phyloP scores from a whole-genome alignment of 139 green algal species.

The Chlamydomonas incerta region DNA sequence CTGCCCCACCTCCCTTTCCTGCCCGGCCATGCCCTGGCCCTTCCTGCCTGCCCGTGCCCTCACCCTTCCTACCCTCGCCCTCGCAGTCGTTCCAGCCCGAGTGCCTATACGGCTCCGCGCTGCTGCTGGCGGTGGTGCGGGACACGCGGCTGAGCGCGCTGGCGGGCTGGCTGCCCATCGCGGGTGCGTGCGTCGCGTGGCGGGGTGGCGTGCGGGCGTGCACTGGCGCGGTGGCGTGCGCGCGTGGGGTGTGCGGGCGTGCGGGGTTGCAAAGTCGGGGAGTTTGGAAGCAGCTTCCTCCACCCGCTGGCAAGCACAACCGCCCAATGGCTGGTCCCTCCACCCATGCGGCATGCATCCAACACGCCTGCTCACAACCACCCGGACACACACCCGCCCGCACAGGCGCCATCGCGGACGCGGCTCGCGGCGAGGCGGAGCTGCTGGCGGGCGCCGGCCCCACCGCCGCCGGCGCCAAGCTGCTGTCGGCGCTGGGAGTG shows the following conservation, averaged over 20 bases:
- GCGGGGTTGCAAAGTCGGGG: too few species aligned
- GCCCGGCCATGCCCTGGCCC: background rate
- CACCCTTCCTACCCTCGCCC: background rate
- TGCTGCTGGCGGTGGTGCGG: conserved; percentile 24
- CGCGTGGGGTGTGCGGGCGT: too few species aligned
- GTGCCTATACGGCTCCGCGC: conserved; percentile 23
- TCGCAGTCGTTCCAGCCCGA: conserved; percentile 31
- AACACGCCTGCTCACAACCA: too few species aligned
- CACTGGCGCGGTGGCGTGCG: too few species aligned
- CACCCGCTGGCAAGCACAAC: too few species aligned
- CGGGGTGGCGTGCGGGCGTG: too few species aligned
- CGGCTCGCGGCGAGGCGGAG: conserved; percentile 27
- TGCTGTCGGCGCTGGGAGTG: conserved; percentile 6
- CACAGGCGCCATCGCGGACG: conserved; percentile 23
- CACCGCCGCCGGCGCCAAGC: background rate
- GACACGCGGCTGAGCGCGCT: conserved; percentile 29
- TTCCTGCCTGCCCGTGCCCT: background rate
- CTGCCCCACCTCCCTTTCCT: background rate
- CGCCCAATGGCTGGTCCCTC: too few species aligned
- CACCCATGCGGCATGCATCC: too few species aligned
- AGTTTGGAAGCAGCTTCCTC: too few species aligned
- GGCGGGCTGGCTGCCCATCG: conserved; percentile 41
- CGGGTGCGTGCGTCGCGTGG: background rate
- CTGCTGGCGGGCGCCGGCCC: background rate
- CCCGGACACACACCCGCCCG: too few species aligned